These are phyloP conservation scores for Petunia axillaris DNA, from an alignment of 257 asterid genomes.

Conservation along the genomic window DNA sequence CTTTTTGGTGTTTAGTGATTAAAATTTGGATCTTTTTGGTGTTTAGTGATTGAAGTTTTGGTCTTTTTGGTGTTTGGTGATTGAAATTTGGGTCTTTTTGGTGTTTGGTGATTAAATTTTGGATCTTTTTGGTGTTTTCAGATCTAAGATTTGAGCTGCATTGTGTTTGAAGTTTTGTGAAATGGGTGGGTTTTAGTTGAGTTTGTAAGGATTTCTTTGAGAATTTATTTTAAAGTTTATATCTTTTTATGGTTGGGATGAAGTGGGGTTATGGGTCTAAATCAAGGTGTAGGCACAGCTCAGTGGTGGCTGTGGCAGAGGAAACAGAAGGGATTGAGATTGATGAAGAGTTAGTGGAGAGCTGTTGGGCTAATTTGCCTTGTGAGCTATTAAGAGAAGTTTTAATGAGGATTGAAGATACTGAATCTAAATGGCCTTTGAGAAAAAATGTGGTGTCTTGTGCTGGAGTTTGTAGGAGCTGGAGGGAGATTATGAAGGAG, in stretches of 20 bases:
- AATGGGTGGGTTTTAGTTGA: not conserved
- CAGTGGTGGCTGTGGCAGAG: conserved; percentile 51
- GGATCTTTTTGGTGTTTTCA: not conserved
- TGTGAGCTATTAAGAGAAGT: conserved; percentile 74
- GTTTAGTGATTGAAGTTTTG: not conserved
- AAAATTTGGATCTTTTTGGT: conserved; percentile 3
- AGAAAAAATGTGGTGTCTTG: conserved; percentile 86
- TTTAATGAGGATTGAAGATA: conserved; percentile 63
- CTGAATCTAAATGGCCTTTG: conserved; percentile 69
- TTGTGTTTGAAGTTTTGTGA: not conserved
- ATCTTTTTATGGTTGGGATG: conserved; percentile 36
- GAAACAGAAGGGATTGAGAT: conserved; percentile 18
- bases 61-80: not conserved
- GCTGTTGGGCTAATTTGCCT: conserved; percentile 82
- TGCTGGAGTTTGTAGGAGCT: conserved; percentile 85
- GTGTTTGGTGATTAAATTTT: not conserved
- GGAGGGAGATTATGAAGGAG: conserved; percentile 90
- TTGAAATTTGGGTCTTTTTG: not conserved
- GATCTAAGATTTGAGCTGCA: not conserved
- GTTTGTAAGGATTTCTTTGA: not conserved
- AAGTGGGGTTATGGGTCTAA: conserved; percentile 77
- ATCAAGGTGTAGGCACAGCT: conserved; percentile 76
- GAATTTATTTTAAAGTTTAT: not conserved
- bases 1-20: too few relatives aligned
- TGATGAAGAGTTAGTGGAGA: conserved; percentile 30